These are phyloP conservation scores for Cladosporium sp. DNA, from an alignment of 2,329 filamentous ascomycete species.

Conservation along the genomic window DNA sequence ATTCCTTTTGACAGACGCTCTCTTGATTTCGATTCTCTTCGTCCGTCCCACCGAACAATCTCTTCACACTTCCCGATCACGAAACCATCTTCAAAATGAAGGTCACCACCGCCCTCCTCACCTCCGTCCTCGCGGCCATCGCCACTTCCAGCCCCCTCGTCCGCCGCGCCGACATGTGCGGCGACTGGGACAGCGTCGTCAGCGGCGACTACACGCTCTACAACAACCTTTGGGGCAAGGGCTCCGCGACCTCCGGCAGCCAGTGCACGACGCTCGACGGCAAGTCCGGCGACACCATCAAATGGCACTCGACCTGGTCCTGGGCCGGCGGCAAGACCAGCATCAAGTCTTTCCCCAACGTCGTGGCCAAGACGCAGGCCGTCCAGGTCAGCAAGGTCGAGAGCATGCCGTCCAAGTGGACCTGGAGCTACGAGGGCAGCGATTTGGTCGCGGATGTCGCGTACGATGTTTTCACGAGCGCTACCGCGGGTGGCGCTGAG, in stretches of 20 bases:
- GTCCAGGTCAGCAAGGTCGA: conserved; percentile 31
- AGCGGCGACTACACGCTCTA: conserved; percentile 32
- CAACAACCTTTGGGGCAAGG: conserved; percentile 41
- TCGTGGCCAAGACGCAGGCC: conserved; percentile 31
- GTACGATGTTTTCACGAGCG: conserved; percentile 56
- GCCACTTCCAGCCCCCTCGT: conserved; percentile 14
- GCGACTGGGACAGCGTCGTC: conserved; percentile 24
- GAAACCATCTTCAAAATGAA: conserved; percentile 14
- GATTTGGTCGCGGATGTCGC: conserved; percentile 52
- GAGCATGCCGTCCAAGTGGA: conserved; percentile 41
- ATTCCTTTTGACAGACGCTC: too few species aligned
- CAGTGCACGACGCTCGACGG: conserved; percentile 42
- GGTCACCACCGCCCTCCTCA: conserved; percentile 14
- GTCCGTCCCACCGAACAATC: background rate
- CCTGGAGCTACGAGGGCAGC: conserved; percentile 46
- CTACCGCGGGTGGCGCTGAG: conserved; percentile 39
- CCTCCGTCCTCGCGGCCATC: conserved; percentile 14
- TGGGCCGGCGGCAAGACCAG: conserved; percentile 26
- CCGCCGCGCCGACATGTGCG: conserved; percentile 23
- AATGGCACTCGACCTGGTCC: conserved; percentile 38
- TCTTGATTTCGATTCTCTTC: too few species aligned
- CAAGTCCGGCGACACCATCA: conserved; percentile 32
- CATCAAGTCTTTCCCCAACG: conserved; percentile 42
- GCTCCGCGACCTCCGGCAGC: conserved; percentile 36
- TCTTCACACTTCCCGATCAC: background rate